Evolutionary conservation across 169 alveolate species (phyloP).

Genomic region (Neospora caninum): DNA sequence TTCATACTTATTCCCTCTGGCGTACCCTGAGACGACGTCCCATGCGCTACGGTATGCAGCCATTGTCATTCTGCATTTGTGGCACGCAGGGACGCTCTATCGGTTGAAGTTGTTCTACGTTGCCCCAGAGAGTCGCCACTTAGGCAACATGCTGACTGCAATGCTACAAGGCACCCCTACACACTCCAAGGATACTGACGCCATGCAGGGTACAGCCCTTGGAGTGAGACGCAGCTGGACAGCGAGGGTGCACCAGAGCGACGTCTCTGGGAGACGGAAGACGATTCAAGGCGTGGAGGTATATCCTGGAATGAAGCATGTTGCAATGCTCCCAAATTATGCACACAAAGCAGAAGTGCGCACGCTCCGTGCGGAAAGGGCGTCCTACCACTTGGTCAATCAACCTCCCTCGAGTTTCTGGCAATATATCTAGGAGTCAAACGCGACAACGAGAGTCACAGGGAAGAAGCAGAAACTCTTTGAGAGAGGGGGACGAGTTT

Average conservation of each 20-base stretch:
- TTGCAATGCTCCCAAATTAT: not conserved
- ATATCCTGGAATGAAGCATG: not conserved
- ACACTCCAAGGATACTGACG: not conserved
- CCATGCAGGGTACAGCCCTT: not conserved
- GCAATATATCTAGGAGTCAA: no score
- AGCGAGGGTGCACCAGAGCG: not conserved
- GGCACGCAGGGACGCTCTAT: not conserved
- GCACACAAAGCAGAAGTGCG: not conserved
- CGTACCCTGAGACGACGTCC: no score
- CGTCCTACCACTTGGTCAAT: not conserved
- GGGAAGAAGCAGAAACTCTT: no score
- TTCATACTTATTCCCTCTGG: no score
- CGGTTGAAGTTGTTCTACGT: conserved; percentile 32
- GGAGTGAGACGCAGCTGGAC: not conserved
- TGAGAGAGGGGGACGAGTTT: no score
- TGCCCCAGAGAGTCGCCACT: not conserved
- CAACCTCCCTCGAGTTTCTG: no score
- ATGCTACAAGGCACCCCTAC: not conserved
- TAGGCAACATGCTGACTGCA: not conserved
- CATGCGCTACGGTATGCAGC: no score
- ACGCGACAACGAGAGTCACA: no score
- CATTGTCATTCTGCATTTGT: no score
- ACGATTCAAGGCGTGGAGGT: not conserved
- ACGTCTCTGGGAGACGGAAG: not conserved
- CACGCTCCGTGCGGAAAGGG: conserved; percentile 19